Base-by-base conservation (phyloP, 2,329 filamentous ascomycete genomes). In the Botryotinia narcissicola region DNA sequence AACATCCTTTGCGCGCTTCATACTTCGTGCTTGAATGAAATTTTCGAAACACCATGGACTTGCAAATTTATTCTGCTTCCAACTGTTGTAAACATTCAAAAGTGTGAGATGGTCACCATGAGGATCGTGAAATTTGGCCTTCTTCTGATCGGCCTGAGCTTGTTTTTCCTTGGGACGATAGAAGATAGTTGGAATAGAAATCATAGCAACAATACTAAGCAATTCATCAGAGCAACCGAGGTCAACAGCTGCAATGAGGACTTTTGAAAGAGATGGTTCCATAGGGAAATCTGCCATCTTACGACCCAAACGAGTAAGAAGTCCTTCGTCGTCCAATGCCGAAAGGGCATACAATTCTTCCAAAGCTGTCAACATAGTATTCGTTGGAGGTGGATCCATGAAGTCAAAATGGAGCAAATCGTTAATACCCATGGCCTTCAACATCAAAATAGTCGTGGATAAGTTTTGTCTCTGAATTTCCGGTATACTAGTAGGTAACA, bases 271-370 rank as follows among this genome's bases (percentile, higher is more conserved):
- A 0, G 93, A 90, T 0, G 96, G 96, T 73, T 98, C 95, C 94
- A 98, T 98, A 0, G 96, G 96, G 82, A 98, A 98, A 80, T 99
- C 95, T 18, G 96, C 95, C 95, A 99, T 98, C 82, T 98, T 97
- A 63, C 96, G 90, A 12, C 96, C 96, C 1, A 97, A 87, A 10
- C 96, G 90, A 0, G 96, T 99, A 3, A 99, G 85, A 0, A 99
- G 87, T 22, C 96, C 96, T 86, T 99, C 96, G 79, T 99, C 95
- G 76, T 99, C 96, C 0, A 99, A 86, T 0, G 95, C 95, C 5
- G 92, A 94, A 18, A 99, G 85, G 0, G 94, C 94, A 80, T 99
- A 99, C 0, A 99, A 86, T 81, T 98, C 96, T 83, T 99, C 97
- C 5, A 99, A 85, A 0, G 96, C 96, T 68, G 94, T 97, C 76